Percentiles rank a stretch among this genome's conserved stretches.
phyloP scores from a whole-genome alignment of 2,329 filamentous ascomycete species.

The Myriosclerotinia scirpicola region DNA sequence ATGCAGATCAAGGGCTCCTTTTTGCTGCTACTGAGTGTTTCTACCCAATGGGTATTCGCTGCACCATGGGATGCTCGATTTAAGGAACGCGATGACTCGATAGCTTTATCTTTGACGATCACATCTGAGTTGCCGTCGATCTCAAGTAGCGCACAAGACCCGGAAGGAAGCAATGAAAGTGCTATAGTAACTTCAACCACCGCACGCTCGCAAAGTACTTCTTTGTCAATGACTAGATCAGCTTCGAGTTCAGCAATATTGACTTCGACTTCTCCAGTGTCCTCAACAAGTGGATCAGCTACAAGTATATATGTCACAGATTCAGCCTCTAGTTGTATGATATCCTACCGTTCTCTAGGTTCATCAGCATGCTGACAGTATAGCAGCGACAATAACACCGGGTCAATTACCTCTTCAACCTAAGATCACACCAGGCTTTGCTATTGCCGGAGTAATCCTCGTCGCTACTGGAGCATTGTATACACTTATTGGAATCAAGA shows the following conservation, averaged over 20 bases:
- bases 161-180: conserved; percentile 8
- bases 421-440: conserved; percentile 75
- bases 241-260: conserved; percentile 12
- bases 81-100: conserved; percentile 35
- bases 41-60: conserved; percentile 31
- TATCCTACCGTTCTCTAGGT: background rate
- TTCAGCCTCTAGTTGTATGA: conserved; percentile 20
- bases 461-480: conserved; percentile 70
- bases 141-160: conserved; percentile 8
- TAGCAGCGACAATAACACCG: conserved; percentile 35
- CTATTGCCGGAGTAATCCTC: conserved; percentile 74
- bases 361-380: conserved; percentile 13
- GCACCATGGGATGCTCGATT: conserved; percentile 29
- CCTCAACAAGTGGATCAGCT: conserved; percentile 3
- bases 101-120: conserved; percentile 31
- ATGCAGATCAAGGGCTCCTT: conserved; percentile 30
- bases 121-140: conserved; percentile 24
- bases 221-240: conserved; percentile 4
- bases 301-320: conserved; percentile 1
- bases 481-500: conserved; percentile 78
- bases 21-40: conserved; percentile 34
- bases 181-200: background rate
- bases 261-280: conserved; percentile 1
- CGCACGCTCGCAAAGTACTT: conserved; percentile 4
- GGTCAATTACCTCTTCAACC: conserved; percentile 70